phyloP scores from a whole-genome alignment of 1,284 basidiomycete species.

The Laetiporus sulphureus region DNA sequence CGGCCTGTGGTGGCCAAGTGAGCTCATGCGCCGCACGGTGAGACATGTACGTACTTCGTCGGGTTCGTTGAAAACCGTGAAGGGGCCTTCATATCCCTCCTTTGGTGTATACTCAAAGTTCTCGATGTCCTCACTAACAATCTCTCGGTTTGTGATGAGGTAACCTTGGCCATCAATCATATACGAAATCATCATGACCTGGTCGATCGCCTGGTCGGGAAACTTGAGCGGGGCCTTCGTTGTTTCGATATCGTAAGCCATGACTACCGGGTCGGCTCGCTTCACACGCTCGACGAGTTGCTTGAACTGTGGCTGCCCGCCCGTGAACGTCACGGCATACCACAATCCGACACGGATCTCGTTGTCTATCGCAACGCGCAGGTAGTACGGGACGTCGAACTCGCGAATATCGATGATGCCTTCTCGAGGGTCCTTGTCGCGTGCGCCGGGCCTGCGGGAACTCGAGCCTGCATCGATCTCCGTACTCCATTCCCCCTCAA shows the following conservation, averaged over 20 bases:
- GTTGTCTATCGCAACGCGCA: conserved; percentile 98
- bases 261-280: conserved; percentile 97
- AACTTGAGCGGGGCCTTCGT: conserved; percentile 99
- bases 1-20: conserved; percentile 40
- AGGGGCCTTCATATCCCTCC: conserved; percentile 96
- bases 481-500: conserved; percentile 63
- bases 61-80: conserved; percentile 92
- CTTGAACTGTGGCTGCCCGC: conserved; percentile 75
- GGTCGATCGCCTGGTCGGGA: conserved; percentile 92
- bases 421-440: conserved; percentile 80
- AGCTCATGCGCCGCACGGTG: background rate
- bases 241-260: conserved; percentile 99
- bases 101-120: conserved; percentile 99
- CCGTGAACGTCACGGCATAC: conserved; percentile 85
- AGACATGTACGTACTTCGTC: conserved; percentile 63
- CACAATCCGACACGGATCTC: conserved; percentile 96
- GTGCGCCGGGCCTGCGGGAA: conserved; percentile 24
- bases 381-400: conserved; percentile 96
- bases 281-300: conserved; percentile 84
- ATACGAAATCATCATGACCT: conserved; percentile 99
- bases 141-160: conserved; percentile 96
- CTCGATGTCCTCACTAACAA: conserved; percentile 96
- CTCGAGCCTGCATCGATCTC: conserved; percentile 35
- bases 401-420: conserved; percentile 93
- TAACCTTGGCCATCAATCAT: conserved; percentile 97